Base-by-base conservation (phyloP, 2,329 filamentous ascomycete species). In the Hypomyces rosellus region DNA sequence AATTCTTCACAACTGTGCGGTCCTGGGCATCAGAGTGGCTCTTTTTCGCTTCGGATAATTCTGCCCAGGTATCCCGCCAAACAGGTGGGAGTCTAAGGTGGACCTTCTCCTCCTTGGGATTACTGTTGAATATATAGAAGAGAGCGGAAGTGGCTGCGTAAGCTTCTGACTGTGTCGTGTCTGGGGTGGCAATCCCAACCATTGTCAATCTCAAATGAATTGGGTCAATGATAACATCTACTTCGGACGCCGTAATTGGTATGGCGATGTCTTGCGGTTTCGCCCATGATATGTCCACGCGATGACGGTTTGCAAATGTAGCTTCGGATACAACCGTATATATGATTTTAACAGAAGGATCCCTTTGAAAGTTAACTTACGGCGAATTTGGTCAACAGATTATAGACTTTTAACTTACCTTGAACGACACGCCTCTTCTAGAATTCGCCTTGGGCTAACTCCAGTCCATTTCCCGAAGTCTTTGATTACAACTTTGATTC, bases 391-490 rank as follows among this genome's bases (percentile, higher is more conserved):
- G 34, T 9, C 34, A 20, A n/a, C 5, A n/a, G 16, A 14, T 20
- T 25, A 7, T 22, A n/a, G 15, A 20, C 18, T 8, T 18, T 25
- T 16, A 25, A 61, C 65, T 57, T 67, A 86, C 85, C 85, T 85
- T 55, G 89, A 81, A 59, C 86, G 85, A 65, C 91, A 95, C n/a
- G 88, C 81, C 65, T 96, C 91, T 65, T 96, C 90, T 12, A 97
- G 70, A 25, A 88, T 77, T 56, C 86, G 79, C 54, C 82, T 80
- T 14, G 92, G 91, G 58, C 74, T 87, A 30, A 95, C 69, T 7
- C 92, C 91, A 13, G 80, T 80, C 74, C 83, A 84, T 65, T 89
- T 89, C 1, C 89, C 90, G 74, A 97, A 96, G 60, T 96, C 86
- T 40, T 88, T 77, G 45, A 95, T 77, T 1, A 73, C 77, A 4